Conservation (phyloP, 768 basidiomycete genomes). For the Mycena chlorophos region DNA sequence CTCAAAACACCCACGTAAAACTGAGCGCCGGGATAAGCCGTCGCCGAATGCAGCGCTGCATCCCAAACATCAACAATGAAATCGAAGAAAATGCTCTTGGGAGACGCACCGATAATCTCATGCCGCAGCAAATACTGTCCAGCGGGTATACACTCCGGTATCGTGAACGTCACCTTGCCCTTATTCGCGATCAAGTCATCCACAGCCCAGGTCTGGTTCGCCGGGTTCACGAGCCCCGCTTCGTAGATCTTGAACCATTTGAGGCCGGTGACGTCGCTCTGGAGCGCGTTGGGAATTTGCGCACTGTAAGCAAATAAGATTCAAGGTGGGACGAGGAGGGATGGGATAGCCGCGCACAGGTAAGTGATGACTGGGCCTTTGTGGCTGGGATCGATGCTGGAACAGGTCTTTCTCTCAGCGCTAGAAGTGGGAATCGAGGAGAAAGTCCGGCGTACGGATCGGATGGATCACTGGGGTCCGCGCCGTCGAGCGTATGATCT, state of each 20-base stretch:
- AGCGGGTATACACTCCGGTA: constrained; percentile 18
- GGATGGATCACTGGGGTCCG: constrained; percentile 38
- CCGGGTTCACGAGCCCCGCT: constrained; percentile 30
- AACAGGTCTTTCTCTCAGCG: not conserved
- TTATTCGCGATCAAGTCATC: constrained; percentile 41
- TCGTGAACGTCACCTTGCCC: constrained; percentile 41
- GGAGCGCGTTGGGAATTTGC: constrained; percentile 36
- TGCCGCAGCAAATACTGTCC: constrained; percentile 40
- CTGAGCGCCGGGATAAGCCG: constrained; percentile 55
- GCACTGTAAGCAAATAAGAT: constrained; percentile 36
- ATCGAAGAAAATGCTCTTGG: no score
- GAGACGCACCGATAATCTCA: constrained; percentile 51
- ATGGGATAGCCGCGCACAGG: constrained; percentile 36
- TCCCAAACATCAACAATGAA: no score
- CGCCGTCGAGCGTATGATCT: constrained; percentile 45
- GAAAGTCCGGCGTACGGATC: constrained; percentile 36
- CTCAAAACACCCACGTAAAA: constrained; percentile 44
- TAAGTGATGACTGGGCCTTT: constrained; percentile 55
- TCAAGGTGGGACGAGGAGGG: not conserved
- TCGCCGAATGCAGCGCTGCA: no score
- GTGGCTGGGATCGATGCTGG: constrained; percentile 47
- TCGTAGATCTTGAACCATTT: constrained; percentile 49
- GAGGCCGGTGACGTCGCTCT: constrained; percentile 39
- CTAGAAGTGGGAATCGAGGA: constrained; percentile 17
- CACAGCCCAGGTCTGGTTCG: constrained; percentile 37